Conservation (phyloP, 2,329 filamentous ascomycete species). For the Saccharata proteae region DNA sequence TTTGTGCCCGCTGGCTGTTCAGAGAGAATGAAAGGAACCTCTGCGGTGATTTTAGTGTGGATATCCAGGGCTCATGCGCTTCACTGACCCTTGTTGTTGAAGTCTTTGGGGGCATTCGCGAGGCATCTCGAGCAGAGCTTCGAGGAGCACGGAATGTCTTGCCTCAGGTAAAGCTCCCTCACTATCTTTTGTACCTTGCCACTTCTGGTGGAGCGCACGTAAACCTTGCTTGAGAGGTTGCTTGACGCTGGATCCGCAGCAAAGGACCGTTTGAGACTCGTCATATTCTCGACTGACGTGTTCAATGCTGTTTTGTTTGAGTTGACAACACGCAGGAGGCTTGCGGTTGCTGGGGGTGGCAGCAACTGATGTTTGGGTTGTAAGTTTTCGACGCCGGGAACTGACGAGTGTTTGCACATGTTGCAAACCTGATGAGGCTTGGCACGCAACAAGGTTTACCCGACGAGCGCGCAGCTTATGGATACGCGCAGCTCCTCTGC, state of each 20-base stretch:
- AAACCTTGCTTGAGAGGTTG: slow-evolving; percentile 90
- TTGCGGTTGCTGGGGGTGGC: too few relatives aligned
- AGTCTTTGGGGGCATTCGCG: slow-evolving; percentile 63
- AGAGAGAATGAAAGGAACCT: slow-evolving; percentile 74
- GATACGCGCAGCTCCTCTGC: too few relatives aligned
- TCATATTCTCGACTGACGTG: too few relatives aligned
- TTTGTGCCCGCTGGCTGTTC: slow-evolving; percentile 77
- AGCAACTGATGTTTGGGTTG: too few relatives aligned
- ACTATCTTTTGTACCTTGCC: slow-evolving; percentile 99
- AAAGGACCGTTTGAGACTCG: slow-evolving; percentile 48
- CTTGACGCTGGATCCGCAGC: slow-evolving; percentile 44
- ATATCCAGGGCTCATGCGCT: slow-evolving; percentile 11
- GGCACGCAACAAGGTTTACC: too few relatives aligned
- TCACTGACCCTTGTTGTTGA: slow-evolving; percentile 56
- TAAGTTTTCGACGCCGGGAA: too few relatives aligned
- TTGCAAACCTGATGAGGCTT: too few relatives aligned
- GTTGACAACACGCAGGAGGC: too few relatives aligned
- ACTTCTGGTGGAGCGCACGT: slow-evolving; percentile 84
- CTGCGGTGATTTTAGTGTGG: slow-evolving; percentile 32
- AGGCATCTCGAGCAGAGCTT: slow-evolving; percentile 71
- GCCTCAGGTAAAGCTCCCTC: slow-evolving; percentile 85
- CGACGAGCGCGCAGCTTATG: too few relatives aligned
- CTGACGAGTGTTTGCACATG: too few relatives aligned
- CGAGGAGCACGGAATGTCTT: slow-evolving; percentile 95
- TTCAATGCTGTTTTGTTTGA: too few relatives aligned